Percentiles rank a stretch among this genome's conserved stretches.
Evolutionary conservation across 2,329 filamentous ascomycete species (phyloP).

Genomic region (Ceratocystis papillata): DNA sequence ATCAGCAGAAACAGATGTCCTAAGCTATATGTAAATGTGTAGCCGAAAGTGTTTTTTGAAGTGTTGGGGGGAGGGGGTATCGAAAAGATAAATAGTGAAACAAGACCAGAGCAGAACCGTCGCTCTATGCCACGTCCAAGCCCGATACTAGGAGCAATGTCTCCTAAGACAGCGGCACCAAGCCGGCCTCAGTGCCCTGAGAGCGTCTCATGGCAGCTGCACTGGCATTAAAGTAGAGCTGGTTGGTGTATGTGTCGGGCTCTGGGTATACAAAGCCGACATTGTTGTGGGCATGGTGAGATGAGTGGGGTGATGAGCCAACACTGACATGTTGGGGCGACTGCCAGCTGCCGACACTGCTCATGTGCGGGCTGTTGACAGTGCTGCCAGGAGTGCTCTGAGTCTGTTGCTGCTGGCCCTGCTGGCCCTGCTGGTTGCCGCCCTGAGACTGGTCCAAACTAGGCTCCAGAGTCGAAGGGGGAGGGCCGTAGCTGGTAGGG

Average conservation of each 20-base stretch:
- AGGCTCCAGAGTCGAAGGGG: constrained; percentile 66
- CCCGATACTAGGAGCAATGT: not conserved
- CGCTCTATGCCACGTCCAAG: too few relatives aligned
- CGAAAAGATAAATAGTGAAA: not conserved
- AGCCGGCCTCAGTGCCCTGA: constrained; percentile 46
- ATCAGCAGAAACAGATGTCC: constrained; percentile 6
- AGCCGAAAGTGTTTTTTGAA: not conserved
- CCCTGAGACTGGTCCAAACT: constrained; percentile 55
- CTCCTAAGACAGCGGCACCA: constrained; percentile 30
- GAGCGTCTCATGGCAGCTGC: constrained; percentile 38
- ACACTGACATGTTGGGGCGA: constrained; percentile 47
- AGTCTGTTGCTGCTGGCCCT: constrained; percentile 47
- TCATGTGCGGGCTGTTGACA: constrained; percentile 79
- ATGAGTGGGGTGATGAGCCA: constrained; percentile 36
- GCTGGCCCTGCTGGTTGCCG: not conserved
- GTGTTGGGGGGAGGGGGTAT: not conserved
- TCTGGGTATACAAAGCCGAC: constrained; percentile 67
- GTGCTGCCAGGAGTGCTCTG: constrained; percentile 57
- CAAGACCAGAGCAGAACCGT: not conserved
- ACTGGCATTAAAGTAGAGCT: constrained; percentile 54
- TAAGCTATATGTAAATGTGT: too few relatives aligned
- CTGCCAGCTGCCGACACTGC: constrained; percentile 63
- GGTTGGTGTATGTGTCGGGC: constrained; percentile 59
- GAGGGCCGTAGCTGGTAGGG: constrained; percentile 69
- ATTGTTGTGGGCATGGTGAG: constrained; percentile 40